Base-by-base conservation (phyloP, 306 rosid species). In the Quercus robur region DNA sequence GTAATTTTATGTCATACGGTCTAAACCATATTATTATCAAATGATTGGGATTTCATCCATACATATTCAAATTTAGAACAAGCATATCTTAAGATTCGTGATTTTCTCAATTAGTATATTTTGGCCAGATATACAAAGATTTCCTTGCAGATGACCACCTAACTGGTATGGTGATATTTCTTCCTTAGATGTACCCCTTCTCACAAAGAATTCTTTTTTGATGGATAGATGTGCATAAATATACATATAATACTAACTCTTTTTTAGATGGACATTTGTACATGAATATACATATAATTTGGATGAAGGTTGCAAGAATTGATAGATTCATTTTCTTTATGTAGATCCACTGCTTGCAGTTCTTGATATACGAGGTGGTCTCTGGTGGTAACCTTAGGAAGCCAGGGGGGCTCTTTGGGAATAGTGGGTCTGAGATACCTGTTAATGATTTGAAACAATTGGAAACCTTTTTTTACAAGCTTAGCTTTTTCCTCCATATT, bases 361-460 rank as follows among this genome's bases (percentile, higher is more conserved):
- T 95, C 85, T 86, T 95, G 83, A 93, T 95, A 86, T 93, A 95
- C 81, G 97, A 95, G 88, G 94, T 90, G 84, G 99, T 95, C 74
- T 95, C 99, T 80, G 99, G 99, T 81, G 99, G 99, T 64, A 95
- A 94, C 84, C 97, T 93, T 76, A 85, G 97, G 91, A 93, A 94
- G 91, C 99, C 99, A 55, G 99, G 99, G 55, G 99, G 99, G 56
- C 97, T 94, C 66, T 94, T 94, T 82, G 97, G 99, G 75, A 94
- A 94, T 77, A 91, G 91, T 84, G 97, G 97, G 74, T 93, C 97
- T 52, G 99, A 94, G 84, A 91, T 94, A 79, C 99, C 99, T 4
- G 90, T 91, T 81, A 93, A 87, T 81, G 99, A 93, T 82, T 87
- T 94, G 77, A 94, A 94, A 81, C 97, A 86, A 84, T 87, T 93